Conservation (phyloP, 768 basidiomycete genomes). For the Rhodotorula graminis region DNA sequence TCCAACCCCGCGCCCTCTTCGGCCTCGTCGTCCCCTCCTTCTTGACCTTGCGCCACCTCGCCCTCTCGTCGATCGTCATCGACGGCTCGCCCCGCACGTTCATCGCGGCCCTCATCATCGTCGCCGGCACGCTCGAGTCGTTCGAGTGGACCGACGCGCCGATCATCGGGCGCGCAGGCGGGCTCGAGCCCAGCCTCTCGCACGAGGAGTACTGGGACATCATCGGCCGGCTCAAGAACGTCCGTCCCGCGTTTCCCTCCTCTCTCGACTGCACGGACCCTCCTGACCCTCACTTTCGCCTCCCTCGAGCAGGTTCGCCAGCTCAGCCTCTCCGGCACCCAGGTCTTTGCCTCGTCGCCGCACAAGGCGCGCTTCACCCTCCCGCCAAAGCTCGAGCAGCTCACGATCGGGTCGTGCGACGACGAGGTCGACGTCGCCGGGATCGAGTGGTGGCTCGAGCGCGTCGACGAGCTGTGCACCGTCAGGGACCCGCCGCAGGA, state of each 20-base stretch:
- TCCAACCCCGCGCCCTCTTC: constrained; percentile 5
- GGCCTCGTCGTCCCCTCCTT: background rate
- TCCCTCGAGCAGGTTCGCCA: background rate
- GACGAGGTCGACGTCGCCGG: background rate
- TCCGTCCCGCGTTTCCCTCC: background rate
- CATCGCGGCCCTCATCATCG: background rate
- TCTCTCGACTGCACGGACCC: background rate
- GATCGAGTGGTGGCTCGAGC: constrained; percentile 5
- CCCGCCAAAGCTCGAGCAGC: constrained; percentile 7
- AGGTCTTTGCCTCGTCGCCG: background rate
- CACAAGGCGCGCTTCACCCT: background rate
- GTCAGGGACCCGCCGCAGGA: background rate
- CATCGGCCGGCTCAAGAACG: background rate
- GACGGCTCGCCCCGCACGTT: background rate
- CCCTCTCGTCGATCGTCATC: background rate
- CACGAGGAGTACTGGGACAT: constrained; percentile 10
- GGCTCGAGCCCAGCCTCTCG: background rate
- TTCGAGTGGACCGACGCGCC: background rate
- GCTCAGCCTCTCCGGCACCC: constrained; percentile 1
- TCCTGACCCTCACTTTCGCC: too few species aligned
- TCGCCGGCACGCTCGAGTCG: background rate
- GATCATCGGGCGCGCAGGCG: background rate
- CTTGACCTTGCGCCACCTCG: background rate
- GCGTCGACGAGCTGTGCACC: background rate
- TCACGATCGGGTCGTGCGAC: background rate